Conservation (phyloP, 2,329 filamentous ascomycete species). For the Nigrospora oryzae region DNA sequence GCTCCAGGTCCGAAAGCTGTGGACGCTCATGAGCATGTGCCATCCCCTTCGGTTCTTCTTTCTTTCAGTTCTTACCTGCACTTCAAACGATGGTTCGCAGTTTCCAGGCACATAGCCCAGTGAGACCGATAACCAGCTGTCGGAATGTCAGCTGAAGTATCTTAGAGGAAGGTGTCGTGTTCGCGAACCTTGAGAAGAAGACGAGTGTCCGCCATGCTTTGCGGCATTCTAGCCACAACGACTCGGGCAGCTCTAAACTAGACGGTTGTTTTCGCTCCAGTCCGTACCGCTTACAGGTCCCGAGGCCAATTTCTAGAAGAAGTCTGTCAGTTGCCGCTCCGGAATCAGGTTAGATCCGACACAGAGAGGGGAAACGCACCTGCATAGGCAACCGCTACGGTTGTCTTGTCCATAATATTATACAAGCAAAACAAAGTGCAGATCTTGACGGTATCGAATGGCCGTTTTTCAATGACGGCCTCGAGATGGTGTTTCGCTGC, state of each 20-base stretch:
- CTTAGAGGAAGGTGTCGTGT: background rate
- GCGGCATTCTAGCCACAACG: constrained; percentile 13
- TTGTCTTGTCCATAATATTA: constrained; percentile 20
- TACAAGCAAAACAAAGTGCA: constrained; percentile 19
- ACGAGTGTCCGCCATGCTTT: constrained; percentile 19
- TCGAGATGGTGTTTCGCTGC: constrained; percentile 17
- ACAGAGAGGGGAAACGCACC: constrained; percentile 7
- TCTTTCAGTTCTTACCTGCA: background rate
- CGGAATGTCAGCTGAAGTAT: too few species aligned
- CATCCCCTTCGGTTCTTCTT: too few species aligned
- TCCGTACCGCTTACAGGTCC: constrained; percentile 9
- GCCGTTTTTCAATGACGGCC: constrained; percentile 12
- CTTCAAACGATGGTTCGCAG: constrained; percentile 10
- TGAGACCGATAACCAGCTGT: constrained; percentile 20
- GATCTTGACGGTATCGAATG: constrained; percentile 19
- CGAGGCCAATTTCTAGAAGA: constrained; percentile 15
- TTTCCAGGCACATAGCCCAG: constrained; percentile 19
- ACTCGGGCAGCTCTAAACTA: constrained; percentile 2
- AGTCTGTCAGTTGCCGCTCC: background rate
- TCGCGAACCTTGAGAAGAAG: constrained; percentile 17
- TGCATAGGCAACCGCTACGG: constrained; percentile 18
- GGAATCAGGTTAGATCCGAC: background rate
- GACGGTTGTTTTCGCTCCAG: constrained; percentile 6
- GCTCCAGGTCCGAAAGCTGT: constrained; percentile 12
- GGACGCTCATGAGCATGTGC: background rate